Base-by-base conservation (phyloP, 805 yeast species). In the Lipomyces kockii region DNA sequence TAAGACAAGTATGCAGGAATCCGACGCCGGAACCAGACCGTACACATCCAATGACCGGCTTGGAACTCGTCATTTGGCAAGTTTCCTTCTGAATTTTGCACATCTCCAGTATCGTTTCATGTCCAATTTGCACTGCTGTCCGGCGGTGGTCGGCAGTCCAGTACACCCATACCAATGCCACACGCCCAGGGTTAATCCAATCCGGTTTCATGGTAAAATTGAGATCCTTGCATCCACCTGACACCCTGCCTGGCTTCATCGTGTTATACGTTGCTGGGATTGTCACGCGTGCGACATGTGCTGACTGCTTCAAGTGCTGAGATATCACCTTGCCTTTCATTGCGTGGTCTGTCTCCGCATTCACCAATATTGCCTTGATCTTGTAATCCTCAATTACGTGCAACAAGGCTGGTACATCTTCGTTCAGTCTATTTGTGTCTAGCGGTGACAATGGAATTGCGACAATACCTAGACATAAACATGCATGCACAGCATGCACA, bases 11-110 rank as follows among this genome's bases (percentile, higher is more conserved):
- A 76, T 92, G 94, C 34, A 95, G 79, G 76, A 95, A 93, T 0
- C 99, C 99, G 34, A 94, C 78, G 0, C 98, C 98, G 1, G 84
- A 79, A 1, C 91, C 86, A 72, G 93, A 94, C 56, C 96, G 86
- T 8, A 91, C 96, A 77, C 97, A 88, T 0, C 97, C 97, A 54
- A 94, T 82, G 6, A 95, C 81, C 0, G 97, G 89, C 53, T 86
- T 85, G 43, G 85, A 83, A 52, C 90, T 84, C 14, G 88, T 83
- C 79, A 95, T 82, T 68, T 91, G 94, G 74, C 97, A 91, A 0
- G 98, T 94, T 76, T 94, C 98, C 73, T 95, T 94, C 75, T 92
- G 84, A 25, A 91, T 90, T 74, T 93, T 92, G 78, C 98, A 92
- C 77, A 91, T 84, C 1, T 91, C 89, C 72, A 93, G 78, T 12